Base-by-base conservation (phyloP, 1,284 basidiomycete species). In the Ustilago loliicola region DNA sequence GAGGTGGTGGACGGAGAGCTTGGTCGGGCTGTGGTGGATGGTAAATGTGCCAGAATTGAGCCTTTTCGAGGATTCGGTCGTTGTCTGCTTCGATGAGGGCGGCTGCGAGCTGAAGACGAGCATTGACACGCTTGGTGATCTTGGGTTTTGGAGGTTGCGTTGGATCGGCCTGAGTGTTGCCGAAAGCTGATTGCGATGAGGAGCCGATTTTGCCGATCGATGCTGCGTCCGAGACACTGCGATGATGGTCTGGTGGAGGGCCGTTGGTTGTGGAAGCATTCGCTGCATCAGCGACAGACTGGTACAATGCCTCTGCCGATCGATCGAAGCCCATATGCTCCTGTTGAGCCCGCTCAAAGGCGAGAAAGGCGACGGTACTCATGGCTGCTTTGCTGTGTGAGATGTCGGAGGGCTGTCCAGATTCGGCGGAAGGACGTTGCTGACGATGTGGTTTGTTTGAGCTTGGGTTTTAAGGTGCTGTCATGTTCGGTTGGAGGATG, bases 51-150 rank as follows among this genome's bases (percentile, higher is more conserved):
- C 69, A 77, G 47, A 75, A 65, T n/a, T 68, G 72, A 1, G 77
- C 74, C 27, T 75, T 81, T 55, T 60, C 65, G 27, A 72, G 55
- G 51, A 85, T 81, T 10, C 75, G 60, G 2, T 84, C 82, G 58
- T 86, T 86, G 79, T 86, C 84, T 4, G 82, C 82, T 53, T 86
- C 84, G 61, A 86, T 79, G 36, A 86, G 79, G 9, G 84, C 84
- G 4, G 84, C 84, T 30, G 84, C 84, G 10, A 84, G 77, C 61
- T 84, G 83, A 10, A 81, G 75, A 48, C 80, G 74, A 30, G 80
- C 80, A 42, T 81, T 81, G 63, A 77, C 60, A n/a, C 76, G 72
- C 34, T 82, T 82, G 29, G 77, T 72, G 53, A 83, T 72, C 52
- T 74, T 75, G 21, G 71, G 71, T 21, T 63, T 63, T 4, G 60